phyloP scores from a whole-genome alignment of 2,329 filamentous ascomycete genomes.

The Zymoseptoria tritici region DNA sequence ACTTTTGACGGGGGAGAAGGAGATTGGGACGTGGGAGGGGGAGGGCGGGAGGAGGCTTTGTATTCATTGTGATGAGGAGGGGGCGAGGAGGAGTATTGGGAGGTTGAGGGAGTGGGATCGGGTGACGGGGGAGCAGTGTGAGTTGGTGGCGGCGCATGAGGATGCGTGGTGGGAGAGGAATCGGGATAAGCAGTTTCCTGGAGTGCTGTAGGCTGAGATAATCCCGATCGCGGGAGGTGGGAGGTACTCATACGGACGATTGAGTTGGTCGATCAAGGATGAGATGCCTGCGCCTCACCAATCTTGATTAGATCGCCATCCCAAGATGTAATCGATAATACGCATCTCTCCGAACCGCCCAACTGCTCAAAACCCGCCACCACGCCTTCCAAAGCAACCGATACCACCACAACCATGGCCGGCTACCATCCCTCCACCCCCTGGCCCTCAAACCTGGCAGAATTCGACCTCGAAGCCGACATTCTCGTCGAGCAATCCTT shows the following conservation, averaged over 20 bases:
- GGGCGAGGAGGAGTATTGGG: slow-evolving; percentile 38
- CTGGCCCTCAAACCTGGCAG: not conserved
- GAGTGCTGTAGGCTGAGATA: no score
- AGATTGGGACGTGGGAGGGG: slow-evolving; percentile 45
- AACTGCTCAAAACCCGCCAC: no score
- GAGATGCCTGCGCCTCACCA: no score
- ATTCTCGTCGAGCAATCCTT: not conserved
- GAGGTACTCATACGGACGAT: no score
- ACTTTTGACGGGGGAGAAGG: slow-evolving; percentile 45
- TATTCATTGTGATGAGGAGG: slow-evolving; percentile 44
- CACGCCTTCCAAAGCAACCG: no score
- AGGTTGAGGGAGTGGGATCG: slow-evolving; percentile 33
- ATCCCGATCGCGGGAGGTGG: no score
- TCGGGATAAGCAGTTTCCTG: slow-evolving; percentile 17
- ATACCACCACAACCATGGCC: not conserved
- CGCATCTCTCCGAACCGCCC: no score
- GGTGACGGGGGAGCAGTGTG: slow-evolving; percentile 33
- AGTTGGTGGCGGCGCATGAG: slow-evolving; percentile 48
- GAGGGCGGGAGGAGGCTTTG: slow-evolving; percentile 39
- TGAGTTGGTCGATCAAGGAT: no score
- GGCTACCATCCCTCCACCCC: not conserved
- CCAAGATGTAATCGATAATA: no score
- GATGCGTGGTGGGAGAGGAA: slow-evolving; percentile 38
- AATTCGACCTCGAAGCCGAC: not conserved
- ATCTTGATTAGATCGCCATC: no score